Conservation (phyloP, 257 asterid species). For the Nicotiana sylvestris region DNA sequence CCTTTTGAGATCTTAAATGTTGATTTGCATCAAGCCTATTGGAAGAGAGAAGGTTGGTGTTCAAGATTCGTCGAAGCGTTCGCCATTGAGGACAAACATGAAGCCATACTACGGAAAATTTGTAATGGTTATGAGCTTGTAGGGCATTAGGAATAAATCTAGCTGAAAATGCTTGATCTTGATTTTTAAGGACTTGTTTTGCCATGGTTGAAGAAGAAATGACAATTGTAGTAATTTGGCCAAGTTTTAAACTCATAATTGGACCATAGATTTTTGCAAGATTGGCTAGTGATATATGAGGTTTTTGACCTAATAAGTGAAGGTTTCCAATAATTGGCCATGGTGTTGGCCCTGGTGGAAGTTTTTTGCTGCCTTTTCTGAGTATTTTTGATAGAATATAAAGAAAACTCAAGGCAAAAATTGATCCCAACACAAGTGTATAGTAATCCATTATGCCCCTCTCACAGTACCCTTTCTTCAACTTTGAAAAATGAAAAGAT, state of each 20-base stretch:
- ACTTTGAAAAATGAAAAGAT: no score
- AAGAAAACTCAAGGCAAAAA: slow-evolving; percentile 24
- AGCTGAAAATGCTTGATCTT: slow-evolving; percentile 16
- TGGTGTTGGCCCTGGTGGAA: slow-evolving; percentile 16
- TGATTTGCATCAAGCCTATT: slow-evolving; percentile 30
- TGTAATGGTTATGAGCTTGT: slow-evolving; percentile 16
- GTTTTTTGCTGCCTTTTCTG: background rate
- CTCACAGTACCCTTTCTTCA: no score
- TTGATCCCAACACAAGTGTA: slow-evolving; percentile 32
- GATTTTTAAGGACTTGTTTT: slow-evolving; percentile 12
- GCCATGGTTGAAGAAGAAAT: slow-evolving; percentile 14
- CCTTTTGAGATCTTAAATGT: slow-evolving; percentile 39
- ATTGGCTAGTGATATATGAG: background rate
- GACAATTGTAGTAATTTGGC: slow-evolving; percentile 4
- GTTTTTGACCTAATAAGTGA: slow-evolving; percentile 4
- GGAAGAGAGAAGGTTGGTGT: slow-evolving; percentile 36
- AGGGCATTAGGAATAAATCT: slow-evolving; percentile 16
- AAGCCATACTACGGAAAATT: slow-evolving; percentile 15
- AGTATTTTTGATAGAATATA: background rate
- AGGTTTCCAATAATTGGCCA: slow-evolving; percentile 1
- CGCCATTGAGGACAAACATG: slow-evolving; percentile 24
- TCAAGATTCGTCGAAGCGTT: slow-evolving; percentile 13
- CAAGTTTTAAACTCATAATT: slow-evolving; percentile 13
- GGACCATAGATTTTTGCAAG: slow-evolving; percentile 27
- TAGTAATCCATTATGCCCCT: background rate